Evolutionary conservation across 768 basidiomycete genomes (phyloP).

Genomic region (Trametes cinnabarina): DNA sequence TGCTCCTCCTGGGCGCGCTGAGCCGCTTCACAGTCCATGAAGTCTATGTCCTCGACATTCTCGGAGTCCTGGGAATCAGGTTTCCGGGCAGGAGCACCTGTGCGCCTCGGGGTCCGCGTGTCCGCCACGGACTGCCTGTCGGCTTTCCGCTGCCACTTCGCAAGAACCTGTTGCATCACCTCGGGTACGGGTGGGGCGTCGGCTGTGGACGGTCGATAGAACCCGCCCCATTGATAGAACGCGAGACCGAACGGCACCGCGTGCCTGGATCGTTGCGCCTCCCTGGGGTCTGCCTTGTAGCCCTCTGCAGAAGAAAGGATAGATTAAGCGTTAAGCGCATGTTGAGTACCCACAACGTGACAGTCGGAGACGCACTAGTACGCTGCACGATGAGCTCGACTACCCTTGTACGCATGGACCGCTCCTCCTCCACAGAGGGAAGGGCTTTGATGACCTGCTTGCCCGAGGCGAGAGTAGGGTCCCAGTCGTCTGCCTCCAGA

Average conservation of each 20-base stretch:
- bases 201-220: constrained; percentile 2
- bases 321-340: not conserved
- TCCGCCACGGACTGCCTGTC: not conserved
- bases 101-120: too few relatives aligned
- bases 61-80: too few relatives aligned
- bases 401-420: not conserved
- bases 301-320: not conserved
- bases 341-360: not conserved
- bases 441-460: not conserved
- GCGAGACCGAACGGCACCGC: not conserved
- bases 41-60: too few relatives aligned
- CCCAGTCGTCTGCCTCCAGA: constrained; percentile 22
- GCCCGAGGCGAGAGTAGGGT: not conserved
- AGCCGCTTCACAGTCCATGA: not conserved
- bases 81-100: too few relatives aligned
- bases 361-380: constrained; percentile 6
- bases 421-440: not conserved
- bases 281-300: not conserved
- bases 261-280: not conserved
- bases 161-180: not conserved
- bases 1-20: not conserved
- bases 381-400: constrained; percentile 20
- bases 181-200: not conserved
- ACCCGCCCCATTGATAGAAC: constrained; percentile 23
- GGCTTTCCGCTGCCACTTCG: not conserved